Conservation (phyloP, 2,329 filamentous ascomycete genomes). For the Aureobasidium sp. region DNA sequence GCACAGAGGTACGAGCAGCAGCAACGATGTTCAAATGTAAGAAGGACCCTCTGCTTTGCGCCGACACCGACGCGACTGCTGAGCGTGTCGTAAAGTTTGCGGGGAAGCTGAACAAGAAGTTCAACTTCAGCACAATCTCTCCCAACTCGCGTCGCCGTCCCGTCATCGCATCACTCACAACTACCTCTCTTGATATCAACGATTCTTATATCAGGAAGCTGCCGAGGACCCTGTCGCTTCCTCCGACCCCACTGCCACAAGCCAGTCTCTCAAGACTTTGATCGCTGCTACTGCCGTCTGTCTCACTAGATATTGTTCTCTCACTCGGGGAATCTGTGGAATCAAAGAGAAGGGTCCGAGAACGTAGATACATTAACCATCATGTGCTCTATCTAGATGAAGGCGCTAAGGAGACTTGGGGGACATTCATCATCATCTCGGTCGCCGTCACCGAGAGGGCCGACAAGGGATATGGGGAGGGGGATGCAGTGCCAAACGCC, state of each 20-base stretch:
- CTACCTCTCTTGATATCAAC: slow-evolving; percentile 56
- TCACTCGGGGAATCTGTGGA: neutral
- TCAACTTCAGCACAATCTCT: slow-evolving; percentile 47
- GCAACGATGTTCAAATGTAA: neutral
- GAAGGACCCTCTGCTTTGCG: neutral
- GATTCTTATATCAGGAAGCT: slow-evolving; percentile 48
- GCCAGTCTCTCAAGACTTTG: slow-evolving; percentile 39
- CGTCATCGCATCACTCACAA: slow-evolving; percentile 60
- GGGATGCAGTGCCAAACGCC: slow-evolving; percentile 15
- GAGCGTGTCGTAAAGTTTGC: slow-evolving; percentile 2
- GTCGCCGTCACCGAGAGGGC: neutral
- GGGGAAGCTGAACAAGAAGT: neutral
- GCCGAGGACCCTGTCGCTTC: slow-evolving; percentile 6
- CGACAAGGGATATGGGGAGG: neutral
- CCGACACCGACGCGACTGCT: slow-evolving; percentile 1
- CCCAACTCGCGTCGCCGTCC: slow-evolving; percentile 61
- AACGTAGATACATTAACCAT: slow-evolving; percentile 13
- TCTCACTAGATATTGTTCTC: too few species aligned
- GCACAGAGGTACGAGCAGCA: neutral
- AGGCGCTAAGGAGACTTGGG: slow-evolving; percentile 1
- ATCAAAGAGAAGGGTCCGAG: neutral
- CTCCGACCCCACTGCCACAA: neutral
- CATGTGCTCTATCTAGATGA: slow-evolving; percentile 13
- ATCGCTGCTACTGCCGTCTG: slow-evolving; percentile 51
- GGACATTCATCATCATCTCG: slow-evolving; percentile 9